Evolutionary conservation across 2,329 filamentous ascomycete species (phyloP).

Genomic region (Fusarium foetens): DNA sequence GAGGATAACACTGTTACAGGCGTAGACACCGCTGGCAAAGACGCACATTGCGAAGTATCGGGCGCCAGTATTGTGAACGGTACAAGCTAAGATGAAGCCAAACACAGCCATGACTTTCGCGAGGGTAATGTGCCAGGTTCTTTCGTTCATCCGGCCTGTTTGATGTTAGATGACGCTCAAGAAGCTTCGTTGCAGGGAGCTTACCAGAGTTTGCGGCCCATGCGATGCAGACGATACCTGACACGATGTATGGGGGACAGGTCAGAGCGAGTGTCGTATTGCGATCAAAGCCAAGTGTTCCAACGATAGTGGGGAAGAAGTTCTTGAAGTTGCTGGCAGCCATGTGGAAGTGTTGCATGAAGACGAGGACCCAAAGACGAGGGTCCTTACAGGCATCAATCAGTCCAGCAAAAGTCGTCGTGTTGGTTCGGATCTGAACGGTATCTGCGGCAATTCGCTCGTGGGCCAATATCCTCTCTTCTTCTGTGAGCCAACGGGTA

Average conservation of each 20-base stretch:
- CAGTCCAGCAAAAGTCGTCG: constrained; percentile 54
- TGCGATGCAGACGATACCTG: constrained; percentile 43
- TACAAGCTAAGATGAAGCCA: constrained; percentile 38
- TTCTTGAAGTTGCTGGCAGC: constrained; percentile 46
- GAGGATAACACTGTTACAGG: constrained; percentile 56
- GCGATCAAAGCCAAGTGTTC: constrained; percentile 57
- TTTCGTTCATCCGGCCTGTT: constrained; percentile 50
- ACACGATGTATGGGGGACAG: constrained; percentile 60
- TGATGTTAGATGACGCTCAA: constrained; percentile 21
- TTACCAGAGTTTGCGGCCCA: constrained; percentile 32
- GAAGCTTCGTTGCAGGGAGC: accelerated
- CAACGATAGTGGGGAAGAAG: constrained; percentile 51
- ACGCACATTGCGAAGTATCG: constrained; percentile 48
- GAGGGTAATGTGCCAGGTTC: constrained; percentile 57
- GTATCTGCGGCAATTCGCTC: constrained; percentile 49
- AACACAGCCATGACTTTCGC: constrained; percentile 53
- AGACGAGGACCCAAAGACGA: constrained; percentile 41
- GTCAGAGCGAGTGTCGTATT: constrained; percentile 62
- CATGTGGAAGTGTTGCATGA: constrained; percentile 27
- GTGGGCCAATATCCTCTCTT: constrained; percentile 56
- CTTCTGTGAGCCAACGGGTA: constrained; percentile 50
- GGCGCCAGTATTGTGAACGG: constrained; percentile 35
- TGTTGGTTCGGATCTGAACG: constrained; percentile 51
- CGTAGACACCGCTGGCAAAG: constrained; percentile 52
- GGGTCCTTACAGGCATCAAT: constrained; percentile 53